phyloP scores from a whole-genome alignment of 352 stramenopile species.

The Phytophthora colocasiae region DNA sequence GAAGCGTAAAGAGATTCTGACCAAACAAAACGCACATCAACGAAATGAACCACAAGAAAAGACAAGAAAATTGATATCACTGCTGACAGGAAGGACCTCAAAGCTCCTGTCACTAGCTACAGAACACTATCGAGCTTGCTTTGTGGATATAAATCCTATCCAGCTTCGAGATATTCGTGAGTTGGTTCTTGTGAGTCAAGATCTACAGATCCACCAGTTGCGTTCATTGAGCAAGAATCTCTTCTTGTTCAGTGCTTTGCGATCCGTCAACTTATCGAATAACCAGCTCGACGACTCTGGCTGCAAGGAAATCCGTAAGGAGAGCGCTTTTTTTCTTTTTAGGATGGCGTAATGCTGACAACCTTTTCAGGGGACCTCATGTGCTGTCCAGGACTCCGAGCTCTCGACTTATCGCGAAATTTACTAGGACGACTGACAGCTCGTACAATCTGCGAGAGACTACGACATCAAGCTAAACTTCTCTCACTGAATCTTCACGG shows the following conservation, averaged over 20 bases:
- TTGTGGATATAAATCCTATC: conserved; percentile 42
- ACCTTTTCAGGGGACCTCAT: conserved; percentile 34
- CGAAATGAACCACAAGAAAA: not conserved
- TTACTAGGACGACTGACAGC: conserved; percentile 38
- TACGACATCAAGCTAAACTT: conserved; percentile 38
- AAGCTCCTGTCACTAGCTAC: not conserved
- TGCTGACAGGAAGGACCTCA: not conserved
- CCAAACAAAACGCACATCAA: not conserved
- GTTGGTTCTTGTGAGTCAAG: conserved; percentile 35
- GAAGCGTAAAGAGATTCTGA: not conserved
- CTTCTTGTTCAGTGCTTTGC: conserved; percentile 33
- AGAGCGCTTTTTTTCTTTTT: no score
- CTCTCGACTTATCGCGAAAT: conserved; percentile 49
- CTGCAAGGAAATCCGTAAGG: conserved; percentile 41
- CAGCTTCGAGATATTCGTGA: conserved; percentile 30
- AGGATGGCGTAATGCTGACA: no score
- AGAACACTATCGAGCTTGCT: conserved; percentile 36
- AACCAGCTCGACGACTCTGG: conserved; percentile 49
- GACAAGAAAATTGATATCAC: not conserved
- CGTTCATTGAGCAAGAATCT: conserved; percentile 32
- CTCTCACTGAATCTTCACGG: conserved; percentile 42
- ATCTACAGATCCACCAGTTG: conserved; percentile 38
- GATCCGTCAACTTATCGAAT: conserved; percentile 40
- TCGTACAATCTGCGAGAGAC: conserved; percentile 37
- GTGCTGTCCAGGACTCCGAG: conserved; percentile 32